Conservation (phyloP, 2,329 filamentous ascomycete genomes). For the Trichoderma sp. region DNA sequence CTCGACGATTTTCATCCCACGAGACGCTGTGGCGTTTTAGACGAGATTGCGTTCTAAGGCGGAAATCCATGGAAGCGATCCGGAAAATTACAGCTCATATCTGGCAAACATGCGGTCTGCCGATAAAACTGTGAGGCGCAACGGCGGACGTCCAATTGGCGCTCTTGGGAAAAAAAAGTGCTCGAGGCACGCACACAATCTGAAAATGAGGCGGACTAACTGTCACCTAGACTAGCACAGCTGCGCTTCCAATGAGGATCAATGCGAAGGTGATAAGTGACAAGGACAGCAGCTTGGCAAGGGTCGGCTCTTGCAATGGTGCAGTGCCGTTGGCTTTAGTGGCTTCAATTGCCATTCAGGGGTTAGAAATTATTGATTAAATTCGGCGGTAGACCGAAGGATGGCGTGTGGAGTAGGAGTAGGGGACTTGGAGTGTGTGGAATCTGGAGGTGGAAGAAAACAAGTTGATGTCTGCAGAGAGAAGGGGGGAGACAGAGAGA, state of each 20-base stretch:
- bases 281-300: background rate
- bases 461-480: background rate
- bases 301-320: background rate
- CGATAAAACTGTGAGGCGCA: background rate
- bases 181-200: background rate
- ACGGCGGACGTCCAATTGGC: background rate
- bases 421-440: background rate
- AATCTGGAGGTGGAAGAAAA: background rate
- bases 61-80: background rate
- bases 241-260: background rate
- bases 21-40: conserved; percentile 1
- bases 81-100: conserved; percentile 10
- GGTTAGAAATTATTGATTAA: background rate
- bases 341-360: background rate
- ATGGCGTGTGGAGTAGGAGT: background rate
- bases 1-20: background rate
- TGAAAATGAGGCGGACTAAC: background rate
- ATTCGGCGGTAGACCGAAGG: background rate
- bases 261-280: background rate
- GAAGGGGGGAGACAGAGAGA: too few species aligned
- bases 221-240: background rate
- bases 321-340: background rate
- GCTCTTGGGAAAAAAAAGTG: background rate
- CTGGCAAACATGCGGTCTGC: background rate
- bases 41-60: background rate